Percentiles rank a stretch among this genome's conserved stretches.
Conservation (phyloP, 75 land plant genomes). For the Azolla pinnata region DNA sequence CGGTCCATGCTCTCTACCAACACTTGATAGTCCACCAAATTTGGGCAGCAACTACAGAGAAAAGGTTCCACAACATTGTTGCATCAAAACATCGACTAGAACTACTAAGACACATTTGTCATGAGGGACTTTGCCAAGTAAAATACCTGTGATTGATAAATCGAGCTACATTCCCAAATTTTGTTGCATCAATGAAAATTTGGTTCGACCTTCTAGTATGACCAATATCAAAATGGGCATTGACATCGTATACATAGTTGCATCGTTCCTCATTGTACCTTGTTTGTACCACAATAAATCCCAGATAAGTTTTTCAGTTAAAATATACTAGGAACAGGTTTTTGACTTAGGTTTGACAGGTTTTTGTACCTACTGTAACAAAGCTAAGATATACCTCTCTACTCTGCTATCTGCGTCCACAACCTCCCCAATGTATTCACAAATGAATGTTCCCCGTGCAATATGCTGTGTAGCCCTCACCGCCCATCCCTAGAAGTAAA, state of each 20-base stretch:
- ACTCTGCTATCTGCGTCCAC: no score
- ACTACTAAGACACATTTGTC: no score
- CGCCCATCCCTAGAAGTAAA: constrained; percentile 99
- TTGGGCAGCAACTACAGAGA: constrained; percentile 69
- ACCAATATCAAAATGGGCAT: constrained; percentile 54
- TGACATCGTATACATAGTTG: constrained; percentile 69
- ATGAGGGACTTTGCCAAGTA: no score
- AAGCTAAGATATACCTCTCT: no score
- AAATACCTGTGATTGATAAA: constrained; percentile 98
- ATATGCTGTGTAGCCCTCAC: constrained; percentile 82
- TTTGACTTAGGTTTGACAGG: no score
- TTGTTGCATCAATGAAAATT: constrained; percentile 88
- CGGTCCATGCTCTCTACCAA: constrained; percentile 96
- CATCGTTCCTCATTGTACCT: constrained; percentile 69
- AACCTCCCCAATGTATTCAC: constrained; percentile 94
- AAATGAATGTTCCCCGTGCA: constrained; percentile 83
- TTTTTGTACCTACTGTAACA: no score
- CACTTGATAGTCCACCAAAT: constrained; percentile 74
- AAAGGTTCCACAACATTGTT: no score
- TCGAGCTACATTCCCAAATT: constrained; percentile 82
- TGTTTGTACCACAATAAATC: no score
- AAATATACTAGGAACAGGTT: no score
- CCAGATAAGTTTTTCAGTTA: no score
- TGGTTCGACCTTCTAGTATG: constrained; percentile 39
- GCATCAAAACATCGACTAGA: no score